Conservation (phyloP, 1,284 basidiomycete species). For the Marasmius sp. region DNA sequence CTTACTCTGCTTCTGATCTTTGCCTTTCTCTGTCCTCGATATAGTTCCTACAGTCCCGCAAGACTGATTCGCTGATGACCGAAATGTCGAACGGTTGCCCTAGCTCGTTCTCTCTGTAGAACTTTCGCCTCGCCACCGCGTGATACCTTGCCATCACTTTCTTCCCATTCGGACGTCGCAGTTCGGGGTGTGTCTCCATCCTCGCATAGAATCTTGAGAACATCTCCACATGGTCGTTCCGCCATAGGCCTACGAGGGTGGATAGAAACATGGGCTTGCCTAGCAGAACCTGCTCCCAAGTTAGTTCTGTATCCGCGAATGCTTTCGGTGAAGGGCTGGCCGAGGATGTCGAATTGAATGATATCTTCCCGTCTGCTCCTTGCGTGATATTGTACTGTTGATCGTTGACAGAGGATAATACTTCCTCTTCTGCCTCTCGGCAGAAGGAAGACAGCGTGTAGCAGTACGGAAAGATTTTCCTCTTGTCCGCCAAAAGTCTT, state of each 20-base stretch:
- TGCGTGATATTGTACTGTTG: background rate
- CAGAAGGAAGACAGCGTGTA: too few species aligned
- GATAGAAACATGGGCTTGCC: conserved; percentile 3
- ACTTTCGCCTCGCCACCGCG: background rate
- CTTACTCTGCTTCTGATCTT: background rate
- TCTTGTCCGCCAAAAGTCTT: too few species aligned
- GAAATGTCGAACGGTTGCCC: conserved; percentile 4
- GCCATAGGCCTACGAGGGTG: background rate
- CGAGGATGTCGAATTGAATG: background rate
- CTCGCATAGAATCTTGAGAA: conserved; percentile 3
- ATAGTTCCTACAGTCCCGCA: background rate
- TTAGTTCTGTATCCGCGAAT: background rate
- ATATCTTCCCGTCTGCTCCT: background rate
- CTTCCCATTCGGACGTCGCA: background rate
- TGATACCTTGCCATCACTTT: conserved; percentile 3
- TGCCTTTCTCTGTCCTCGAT: background rate
- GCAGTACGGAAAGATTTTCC: too few species aligned
- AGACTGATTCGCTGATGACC: background rate
- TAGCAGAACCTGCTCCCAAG: background rate
- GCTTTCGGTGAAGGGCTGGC: conserved; percentile 1
- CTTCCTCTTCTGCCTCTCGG: background rate
- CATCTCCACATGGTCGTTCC: background rate
- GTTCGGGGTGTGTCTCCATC: conserved; percentile 4
- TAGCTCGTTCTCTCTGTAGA: background rate
- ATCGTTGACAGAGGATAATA: background rate